These are phyloP conservation scores for Naganishia liquefaciens DNA, from an alignment of 1,284 basidiomycete genomes.

Conservation along the genomic window DNA sequence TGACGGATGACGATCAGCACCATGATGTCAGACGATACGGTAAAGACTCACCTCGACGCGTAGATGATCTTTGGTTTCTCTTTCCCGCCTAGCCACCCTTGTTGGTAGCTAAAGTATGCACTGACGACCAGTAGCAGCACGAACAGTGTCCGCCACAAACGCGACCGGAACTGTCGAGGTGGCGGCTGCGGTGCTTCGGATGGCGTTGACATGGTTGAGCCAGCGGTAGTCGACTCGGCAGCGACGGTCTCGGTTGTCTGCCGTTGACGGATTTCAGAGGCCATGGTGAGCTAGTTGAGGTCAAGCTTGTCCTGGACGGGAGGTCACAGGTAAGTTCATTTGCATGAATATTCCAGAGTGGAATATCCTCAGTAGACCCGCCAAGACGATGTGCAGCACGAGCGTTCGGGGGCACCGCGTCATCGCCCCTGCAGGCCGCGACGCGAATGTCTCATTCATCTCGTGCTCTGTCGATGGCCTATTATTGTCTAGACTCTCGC, in stretches of 20 bases:
- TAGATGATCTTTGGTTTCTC: conserved; percentile 50
- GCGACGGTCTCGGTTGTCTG: neutral
- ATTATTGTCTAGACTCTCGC: no score
- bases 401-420: no score
- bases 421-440: no score
- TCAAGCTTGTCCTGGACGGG: neutral
- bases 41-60: conserved; percentile 47
- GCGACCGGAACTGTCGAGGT: neutral
- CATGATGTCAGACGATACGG: neutral
- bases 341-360: no score
- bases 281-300: neutral
- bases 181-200: neutral
- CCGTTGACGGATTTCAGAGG: conserved; percentile 17
- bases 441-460: no score
- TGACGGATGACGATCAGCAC: neutral
- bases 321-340: neutral
- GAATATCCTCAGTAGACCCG: no score
- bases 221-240: conserved; percentile 1
- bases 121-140: conserved; percentile 1
- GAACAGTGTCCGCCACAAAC: conserved; percentile 1
- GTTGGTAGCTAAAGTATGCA: conserved; percentile 9
- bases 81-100: conserved; percentile 32
- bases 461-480: no score
- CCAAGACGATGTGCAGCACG: no score
- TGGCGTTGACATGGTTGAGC: neutral